Evolutionary conservation across 73 alveolate species (phyloP).

Genomic region (Paramecium caudatum): DNA sequence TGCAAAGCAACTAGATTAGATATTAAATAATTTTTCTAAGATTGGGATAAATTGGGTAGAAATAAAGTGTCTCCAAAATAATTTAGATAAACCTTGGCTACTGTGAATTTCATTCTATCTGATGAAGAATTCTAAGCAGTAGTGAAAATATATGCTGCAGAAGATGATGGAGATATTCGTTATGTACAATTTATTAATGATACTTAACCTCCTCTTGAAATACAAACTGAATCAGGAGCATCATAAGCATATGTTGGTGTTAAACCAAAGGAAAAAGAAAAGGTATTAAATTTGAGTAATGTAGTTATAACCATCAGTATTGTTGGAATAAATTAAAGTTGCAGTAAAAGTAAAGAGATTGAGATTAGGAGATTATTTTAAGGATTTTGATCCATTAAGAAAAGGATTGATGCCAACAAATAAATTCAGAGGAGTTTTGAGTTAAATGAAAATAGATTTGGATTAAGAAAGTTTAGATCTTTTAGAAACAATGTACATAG

Average conservation of each 20-base stretch:
- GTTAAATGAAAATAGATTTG: constrained; percentile 84
- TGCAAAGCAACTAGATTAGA: constrained; percentile 89
- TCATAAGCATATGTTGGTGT: constrained; percentile 77
- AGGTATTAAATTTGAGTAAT: constrained; percentile 68
- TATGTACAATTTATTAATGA: constrained; percentile 90
- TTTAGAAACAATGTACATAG: constrained; percentile 84
- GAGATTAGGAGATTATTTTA: constrained; percentile 95
- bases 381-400: constrained; percentile 93
- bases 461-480: constrained; percentile 86
- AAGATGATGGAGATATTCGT: constrained; percentile 87
- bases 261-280: constrained; percentile 77
- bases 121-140: constrained; percentile 90
- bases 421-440: constrained; percentile 93
- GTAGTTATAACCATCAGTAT: constrained; percentile 71
- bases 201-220: constrained; percentile 82
- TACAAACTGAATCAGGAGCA: constrained; percentile 71
- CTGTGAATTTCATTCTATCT: constrained; percentile 81
- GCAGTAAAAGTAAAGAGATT: constrained; percentile 93
- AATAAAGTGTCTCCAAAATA: constrained; percentile 90
- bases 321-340: constrained; percentile 86
- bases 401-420: constrained; percentile 91
- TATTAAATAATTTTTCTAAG: constrained; percentile 90
- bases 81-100: constrained; percentile 89
- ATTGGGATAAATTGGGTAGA: constrained; percentile 91
- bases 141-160: constrained; percentile 85